These are phyloP conservation scores for Dryadomyces quercus-mongolicae DNA, from an alignment of 2,329 filamentous ascomycete species.

Conservation along the genomic window DNA sequence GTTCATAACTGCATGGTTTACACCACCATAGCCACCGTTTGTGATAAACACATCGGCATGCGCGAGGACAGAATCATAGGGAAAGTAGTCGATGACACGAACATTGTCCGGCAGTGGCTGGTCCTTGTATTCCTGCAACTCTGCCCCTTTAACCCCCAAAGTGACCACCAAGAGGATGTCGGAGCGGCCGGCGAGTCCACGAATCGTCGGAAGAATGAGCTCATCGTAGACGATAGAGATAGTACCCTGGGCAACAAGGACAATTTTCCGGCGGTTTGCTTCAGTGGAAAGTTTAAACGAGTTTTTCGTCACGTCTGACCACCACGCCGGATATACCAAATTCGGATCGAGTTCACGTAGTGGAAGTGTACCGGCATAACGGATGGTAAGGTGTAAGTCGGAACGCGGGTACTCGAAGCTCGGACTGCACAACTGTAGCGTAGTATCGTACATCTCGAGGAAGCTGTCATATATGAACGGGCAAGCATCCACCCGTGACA, in stretches of 20 bases:
- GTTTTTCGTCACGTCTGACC: constrained; percentile 23
- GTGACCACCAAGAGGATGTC: constrained; percentile 24
- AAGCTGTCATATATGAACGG: neutral
- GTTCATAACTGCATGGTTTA: constrained; percentile 29
- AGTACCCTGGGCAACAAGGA: constrained; percentile 37
- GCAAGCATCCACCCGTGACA: neutral
- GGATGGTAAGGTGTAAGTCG: constrained; percentile 24
- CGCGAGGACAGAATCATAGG: constrained; percentile 33
- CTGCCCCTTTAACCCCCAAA: constrained; percentile 4
- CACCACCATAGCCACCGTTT: constrained; percentile 36
- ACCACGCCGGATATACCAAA: constrained; percentile 29
- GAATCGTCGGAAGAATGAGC: constrained; percentile 31
- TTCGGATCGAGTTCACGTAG: constrained; percentile 17
- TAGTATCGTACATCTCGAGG: constrained; percentile 17
- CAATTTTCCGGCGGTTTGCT: constrained; percentile 22
- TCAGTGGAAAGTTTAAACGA: neutral
- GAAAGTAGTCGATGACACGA: constrained; percentile 32
- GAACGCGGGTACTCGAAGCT: constrained; percentile 26
- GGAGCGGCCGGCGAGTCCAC: constrained; percentile 25
- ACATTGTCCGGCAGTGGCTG: constrained; percentile 20
- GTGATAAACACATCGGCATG: constrained; percentile 32
- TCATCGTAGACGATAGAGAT: constrained; percentile 24
- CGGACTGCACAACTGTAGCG: constrained; percentile 24
- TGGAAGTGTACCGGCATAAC: constrained; percentile 29
- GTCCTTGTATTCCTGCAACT: neutral